Conservation (phyloP, 176 grass and related monocot species). For the Themeda triandra region DNA sequence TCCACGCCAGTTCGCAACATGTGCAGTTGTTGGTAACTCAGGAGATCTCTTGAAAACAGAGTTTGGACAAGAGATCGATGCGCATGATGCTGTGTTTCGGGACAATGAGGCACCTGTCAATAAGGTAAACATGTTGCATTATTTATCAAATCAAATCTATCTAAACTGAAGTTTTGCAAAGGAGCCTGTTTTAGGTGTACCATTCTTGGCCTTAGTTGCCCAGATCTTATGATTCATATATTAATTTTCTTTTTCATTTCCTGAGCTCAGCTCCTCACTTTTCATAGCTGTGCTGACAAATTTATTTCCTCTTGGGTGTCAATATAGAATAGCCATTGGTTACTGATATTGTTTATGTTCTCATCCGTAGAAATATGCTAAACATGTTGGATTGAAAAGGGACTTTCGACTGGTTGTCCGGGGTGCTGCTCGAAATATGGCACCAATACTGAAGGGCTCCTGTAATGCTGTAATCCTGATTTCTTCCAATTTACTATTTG, state of each 20-base stretch:
- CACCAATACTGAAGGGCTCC: conserved; percentile 86
- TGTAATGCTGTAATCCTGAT: conserved; percentile 72
- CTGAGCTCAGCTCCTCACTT: neutral
- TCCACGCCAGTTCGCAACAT: conserved; percentile 79
- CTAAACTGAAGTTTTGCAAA: neutral
- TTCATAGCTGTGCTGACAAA: neutral
- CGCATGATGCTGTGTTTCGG: conserved; percentile 93
- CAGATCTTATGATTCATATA: neutral
- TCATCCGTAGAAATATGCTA: conserved; percentile 82
- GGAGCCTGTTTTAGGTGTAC: neutral
- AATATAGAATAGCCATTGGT: neutral
- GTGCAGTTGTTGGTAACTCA: conserved; percentile 96
- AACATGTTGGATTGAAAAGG: conserved; percentile 94
- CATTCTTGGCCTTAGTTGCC: neutral
- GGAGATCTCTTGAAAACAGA: conserved; percentile 97
- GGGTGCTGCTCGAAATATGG: conserved; percentile 97
- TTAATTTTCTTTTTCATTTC: conserved; percentile 4
- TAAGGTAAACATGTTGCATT: conserved; percentile 49
- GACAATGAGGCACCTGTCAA: conserved; percentile 99
- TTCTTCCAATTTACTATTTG: conserved; percentile 14
- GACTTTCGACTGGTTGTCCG: conserved; percentile 93
- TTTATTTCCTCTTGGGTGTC: neutral
- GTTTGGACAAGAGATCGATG: conserved; percentile 94
- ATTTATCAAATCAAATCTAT: neutral
- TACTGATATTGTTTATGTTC: conserved; percentile 22